Evolutionary conservation across 2,329 filamentous ascomycete genomes (phyloP).

Genomic region (Xylaria sp.): DNA sequence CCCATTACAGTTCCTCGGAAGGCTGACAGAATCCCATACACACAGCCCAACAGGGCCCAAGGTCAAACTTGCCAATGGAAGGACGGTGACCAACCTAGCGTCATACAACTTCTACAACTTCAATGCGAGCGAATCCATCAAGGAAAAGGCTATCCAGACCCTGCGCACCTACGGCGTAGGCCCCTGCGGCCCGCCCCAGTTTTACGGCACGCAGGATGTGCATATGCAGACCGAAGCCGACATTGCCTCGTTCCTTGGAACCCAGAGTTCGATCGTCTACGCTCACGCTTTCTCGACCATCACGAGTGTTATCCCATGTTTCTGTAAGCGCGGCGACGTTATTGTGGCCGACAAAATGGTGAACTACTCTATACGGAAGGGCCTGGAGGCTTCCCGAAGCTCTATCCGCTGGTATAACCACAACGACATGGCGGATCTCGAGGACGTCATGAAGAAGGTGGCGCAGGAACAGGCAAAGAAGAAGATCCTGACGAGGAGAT

Average conservation of each 20-base stretch:
- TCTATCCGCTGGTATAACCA: slow-evolving; percentile 94
- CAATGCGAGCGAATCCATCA: slow-evolving; percentile 87
- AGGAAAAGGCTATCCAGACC: slow-evolving; percentile 93
- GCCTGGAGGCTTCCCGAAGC: slow-evolving; percentile 89
- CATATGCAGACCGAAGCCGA: slow-evolving; percentile 97
- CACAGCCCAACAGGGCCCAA: slow-evolving; percentile 85
- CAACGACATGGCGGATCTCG: slow-evolving; percentile 92
- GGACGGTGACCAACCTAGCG: slow-evolving; percentile 90
- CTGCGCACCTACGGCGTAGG: slow-evolving; percentile 95
- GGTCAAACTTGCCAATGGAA: slow-evolving; percentile 84
- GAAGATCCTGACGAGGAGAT: slow-evolving; percentile 87
- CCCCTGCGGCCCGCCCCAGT: slow-evolving; percentile 93
- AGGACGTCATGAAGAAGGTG: slow-evolving; percentile 82
- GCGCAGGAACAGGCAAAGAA: slow-evolving; percentile 83
- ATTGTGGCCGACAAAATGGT: slow-evolving; percentile 94
- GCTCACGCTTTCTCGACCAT: slow-evolving; percentile 96
- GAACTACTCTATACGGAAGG: slow-evolving; percentile 93
- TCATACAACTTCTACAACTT: slow-evolving; percentile 99
- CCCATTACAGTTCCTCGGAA: neutral
- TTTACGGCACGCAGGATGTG: slow-evolving; percentile 98
- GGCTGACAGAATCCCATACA: slow-evolving; percentile 11
- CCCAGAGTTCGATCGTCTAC: slow-evolving; percentile 90
- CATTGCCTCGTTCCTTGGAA: slow-evolving; percentile 87
- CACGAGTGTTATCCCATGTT: slow-evolving; percentile 94
- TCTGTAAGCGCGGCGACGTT: slow-evolving; percentile 95